Evolutionary conservation across 345 rosid species (phyloP), one percentile per base, ranked within the genome.

Genomic region (Brassica rapa): DNA sequence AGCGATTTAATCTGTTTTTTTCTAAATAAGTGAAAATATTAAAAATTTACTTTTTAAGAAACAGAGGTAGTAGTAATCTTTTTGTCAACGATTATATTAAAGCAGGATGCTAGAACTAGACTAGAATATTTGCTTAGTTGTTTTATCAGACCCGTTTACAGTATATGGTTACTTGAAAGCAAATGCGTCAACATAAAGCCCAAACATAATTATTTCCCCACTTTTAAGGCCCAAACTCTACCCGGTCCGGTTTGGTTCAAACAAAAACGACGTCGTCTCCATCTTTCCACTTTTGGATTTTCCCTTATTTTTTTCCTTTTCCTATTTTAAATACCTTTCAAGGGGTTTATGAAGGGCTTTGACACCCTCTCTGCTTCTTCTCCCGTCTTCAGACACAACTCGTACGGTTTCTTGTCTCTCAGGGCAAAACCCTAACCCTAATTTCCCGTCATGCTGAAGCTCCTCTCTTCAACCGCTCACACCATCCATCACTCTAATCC

Each of bases 401-500:
- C 59, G 59, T 53, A 15, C 59, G 59, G 59, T 53, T 53, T 53
- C 59, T 53, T 53, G 59, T 53, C 59, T 16, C 23, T 6, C 59
- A 53, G 59, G 56, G 7, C 19, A 53, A 53, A 53, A 49, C 19
- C 59, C 15, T 14, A 46, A 53, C 59, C 59, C 59, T 53, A 53
- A 53, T 5, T 15, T 2, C 23, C 59, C 59, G 3, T 15, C 59
- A 53, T 53, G 59, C 59, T 53, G 0, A 53, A 53, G 59, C 59
- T 53, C 59, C 21, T 53, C 21, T 15, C 59, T 53, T 53, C 59
- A 2, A 53, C 84, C 6, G 6, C 81, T 7, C 68, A 83, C 62
- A 30, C 43, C 56, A 72, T 77, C 32, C 37, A 80, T 76, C 85
- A 79, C 51, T 21, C 66, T 4, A 74, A 67, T 3, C 37, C 78